Evolutionary conservation across 805 yeast species (phyloP), one percentile per base, ranked within the genome.

Genomic region (Groenewaldozyma tartarivorans): DNA sequence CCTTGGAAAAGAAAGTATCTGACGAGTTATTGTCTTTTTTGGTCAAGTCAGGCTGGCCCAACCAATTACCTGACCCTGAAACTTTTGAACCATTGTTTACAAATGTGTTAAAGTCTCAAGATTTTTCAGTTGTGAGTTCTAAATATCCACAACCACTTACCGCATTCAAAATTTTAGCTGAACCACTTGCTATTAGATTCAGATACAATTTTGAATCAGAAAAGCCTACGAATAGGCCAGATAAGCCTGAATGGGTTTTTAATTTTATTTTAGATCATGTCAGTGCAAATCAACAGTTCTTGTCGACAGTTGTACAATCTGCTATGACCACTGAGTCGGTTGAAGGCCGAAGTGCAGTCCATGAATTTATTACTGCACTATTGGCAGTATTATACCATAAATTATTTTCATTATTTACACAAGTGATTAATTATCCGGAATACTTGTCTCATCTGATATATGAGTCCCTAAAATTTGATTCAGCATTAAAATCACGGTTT

Each of bases 201-300:
- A 60, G 66, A 32, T 81, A 61, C 58, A 85, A 82, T 53, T 81
- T 81, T 52, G 71, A 72, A 37, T 63, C 72, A 3, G 61, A 68
- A 21, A 63, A 58, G 31, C 81, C 77, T 26, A 81, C 88, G 0
- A 79, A 79, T 50, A 69, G 75, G 35, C 52, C 74, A 20, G 77
- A 79, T 43, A 76, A 76, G 51, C 88, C 90, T 1, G 88, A 81
- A 53, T 81, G 85, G 80, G 71, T 77, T 3, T 67, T 80, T 44
- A 58, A 63, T 15, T 80, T 70, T 49, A 53, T 72, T 20, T 36
- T 51, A 21, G 48, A 50, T 26, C 41, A 54, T 18, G 30, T 66
- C 16, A 67, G 62, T 30, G 61, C 58, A 19, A 58, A 58, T 24
- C 35, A 39, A 20, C 44, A 36, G 22, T 56, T 63, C 40, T 47